phyloP scores from a whole-genome alignment of 345 rosid species.

The Noccaea bulbosa region DNA sequence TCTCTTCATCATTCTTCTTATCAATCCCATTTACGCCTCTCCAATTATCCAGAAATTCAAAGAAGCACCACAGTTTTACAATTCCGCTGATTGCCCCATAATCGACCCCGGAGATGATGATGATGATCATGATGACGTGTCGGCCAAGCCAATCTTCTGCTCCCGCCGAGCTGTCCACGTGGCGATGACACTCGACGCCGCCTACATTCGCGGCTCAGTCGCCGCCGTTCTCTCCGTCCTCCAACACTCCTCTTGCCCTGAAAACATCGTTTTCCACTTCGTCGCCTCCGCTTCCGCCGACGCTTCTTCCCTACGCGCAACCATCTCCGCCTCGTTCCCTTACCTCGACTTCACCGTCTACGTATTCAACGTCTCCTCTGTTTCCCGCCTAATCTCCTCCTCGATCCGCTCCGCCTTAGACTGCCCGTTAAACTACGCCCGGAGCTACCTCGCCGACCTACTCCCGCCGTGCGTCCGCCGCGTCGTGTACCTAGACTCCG shows the following conservation, averaged over 20 bases:
- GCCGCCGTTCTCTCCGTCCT: conserved; percentile 88
- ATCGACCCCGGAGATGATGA: conserved; percentile 34
- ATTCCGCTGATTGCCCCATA: conserved; percentile 73
- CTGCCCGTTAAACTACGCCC: conserved; percentile 87
- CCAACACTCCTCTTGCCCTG: conserved; percentile 92
- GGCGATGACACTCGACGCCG: conserved; percentile 85
- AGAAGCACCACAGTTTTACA: conserved; percentile 94
- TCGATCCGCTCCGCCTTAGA: conserved; percentile 93
- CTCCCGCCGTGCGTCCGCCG: conserved; percentile 78
- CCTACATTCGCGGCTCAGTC: conserved; percentile 93
- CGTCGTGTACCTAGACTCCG: conserved; percentile 90
- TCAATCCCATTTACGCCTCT: conserved; percentile 33
- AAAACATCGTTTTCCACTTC: conserved; percentile 81
- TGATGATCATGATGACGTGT: conserved; percentile 30
- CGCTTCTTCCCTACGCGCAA: conserved; percentile 56
- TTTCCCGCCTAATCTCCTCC: conserved; percentile 73
- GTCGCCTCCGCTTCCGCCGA: conserved; percentile 68
- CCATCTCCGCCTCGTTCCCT: conserved; percentile 82
- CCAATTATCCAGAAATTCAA: conserved; percentile 58
- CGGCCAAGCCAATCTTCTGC: conserved; percentile 48
- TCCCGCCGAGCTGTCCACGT: conserved; percentile 80
- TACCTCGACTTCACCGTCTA: conserved; percentile 72
- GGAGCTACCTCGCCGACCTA: conserved; percentile 77
- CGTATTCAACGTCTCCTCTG: conserved; percentile 66
- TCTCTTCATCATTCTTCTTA: conserved; percentile 16